Evolutionary conservation across 148 eudicot genomes (phyloP).

Genomic region (Amaranthus palmeri): DNA sequence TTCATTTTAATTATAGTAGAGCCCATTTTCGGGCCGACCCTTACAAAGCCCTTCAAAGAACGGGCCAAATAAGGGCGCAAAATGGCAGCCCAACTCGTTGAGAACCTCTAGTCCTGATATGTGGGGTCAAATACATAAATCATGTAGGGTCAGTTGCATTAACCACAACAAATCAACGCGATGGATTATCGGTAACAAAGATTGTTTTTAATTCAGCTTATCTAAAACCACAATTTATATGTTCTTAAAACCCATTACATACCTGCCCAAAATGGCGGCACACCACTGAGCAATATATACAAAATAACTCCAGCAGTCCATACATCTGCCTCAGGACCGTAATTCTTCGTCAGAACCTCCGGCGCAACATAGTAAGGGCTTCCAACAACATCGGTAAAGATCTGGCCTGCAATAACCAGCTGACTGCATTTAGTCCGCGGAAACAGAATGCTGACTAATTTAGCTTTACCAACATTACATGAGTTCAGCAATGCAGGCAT

Average conservation of each 20-base stretch:
- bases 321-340: slow-evolving; percentile 97
- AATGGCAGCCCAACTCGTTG: no score
- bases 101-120: no score
- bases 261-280: slow-evolving; percentile 99
- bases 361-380: slow-evolving; percentile 99
- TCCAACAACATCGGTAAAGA: slow-evolving; percentile 91
- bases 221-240: no score
- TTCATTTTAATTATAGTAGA: no score
- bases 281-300: slow-evolving; percentile 93
- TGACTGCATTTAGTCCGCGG: slow-evolving; percentile 6
- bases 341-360: slow-evolving; percentile 90
- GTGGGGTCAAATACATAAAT: no score
- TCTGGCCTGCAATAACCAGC: slow-evolving; percentile 60
- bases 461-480: background rate
- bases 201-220: no score
- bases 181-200: no score
- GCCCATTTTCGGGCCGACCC: no score
- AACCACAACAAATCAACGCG: no score
- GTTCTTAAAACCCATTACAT: slow-evolving; percentile 11
- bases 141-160: no score
- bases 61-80: no score
- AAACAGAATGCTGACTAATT: background rate
- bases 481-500: background rate
- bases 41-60: no score
- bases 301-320: slow-evolving; percentile 99